Conservation (phyloP, 768 basidiomycete genomes). For the Phanerodontia chrysosporium region DNA sequence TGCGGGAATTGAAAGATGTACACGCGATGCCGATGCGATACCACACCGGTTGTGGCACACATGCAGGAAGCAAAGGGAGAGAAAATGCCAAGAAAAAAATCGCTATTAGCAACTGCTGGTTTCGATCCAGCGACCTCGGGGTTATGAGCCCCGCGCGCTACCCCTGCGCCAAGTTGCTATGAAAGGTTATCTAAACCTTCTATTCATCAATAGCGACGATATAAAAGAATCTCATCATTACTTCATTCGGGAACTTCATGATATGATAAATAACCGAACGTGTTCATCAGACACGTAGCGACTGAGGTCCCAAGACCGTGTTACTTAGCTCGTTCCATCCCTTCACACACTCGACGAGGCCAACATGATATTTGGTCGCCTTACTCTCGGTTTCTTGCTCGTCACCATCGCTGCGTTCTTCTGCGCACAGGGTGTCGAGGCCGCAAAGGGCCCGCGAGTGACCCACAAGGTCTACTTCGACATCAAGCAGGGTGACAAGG, state of each 20-base stretch:
- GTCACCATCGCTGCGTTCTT: conserved; percentile 66
- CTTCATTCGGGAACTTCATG: too few relatives aligned
- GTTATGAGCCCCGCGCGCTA: conserved; percentile 27
- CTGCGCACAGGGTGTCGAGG: conserved; percentile 69
- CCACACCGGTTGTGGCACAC: too few relatives aligned
- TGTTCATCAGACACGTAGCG: not conserved
- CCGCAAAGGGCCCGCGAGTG: conserved; percentile 82
- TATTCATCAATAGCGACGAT: too few relatives aligned
- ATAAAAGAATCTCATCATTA: too few relatives aligned
- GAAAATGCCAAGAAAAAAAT: too few relatives aligned
- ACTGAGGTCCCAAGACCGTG: not conserved
- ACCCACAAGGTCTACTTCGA: conserved; percentile 95
- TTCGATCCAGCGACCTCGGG: conserved; percentile 26
- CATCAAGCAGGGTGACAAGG: conserved; percentile 86
- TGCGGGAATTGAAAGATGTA: too few relatives aligned
- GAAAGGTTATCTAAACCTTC: too few relatives aligned
- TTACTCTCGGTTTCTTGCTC: conserved; percentile 57
- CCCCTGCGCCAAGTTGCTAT: conserved; percentile 19
- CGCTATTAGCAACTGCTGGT: conserved; percentile 17
- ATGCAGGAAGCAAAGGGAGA: too few relatives aligned
- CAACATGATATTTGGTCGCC: conserved; percentile 56
- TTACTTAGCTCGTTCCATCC: conserved; percentile 10
- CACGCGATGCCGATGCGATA: too few relatives aligned
- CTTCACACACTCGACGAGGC: not conserved
- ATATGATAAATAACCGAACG: too few relatives aligned